Base-by-base conservation (phyloP, 2,329 filamentous ascomycete genomes). In the Delphinella strobiligena region DNA sequence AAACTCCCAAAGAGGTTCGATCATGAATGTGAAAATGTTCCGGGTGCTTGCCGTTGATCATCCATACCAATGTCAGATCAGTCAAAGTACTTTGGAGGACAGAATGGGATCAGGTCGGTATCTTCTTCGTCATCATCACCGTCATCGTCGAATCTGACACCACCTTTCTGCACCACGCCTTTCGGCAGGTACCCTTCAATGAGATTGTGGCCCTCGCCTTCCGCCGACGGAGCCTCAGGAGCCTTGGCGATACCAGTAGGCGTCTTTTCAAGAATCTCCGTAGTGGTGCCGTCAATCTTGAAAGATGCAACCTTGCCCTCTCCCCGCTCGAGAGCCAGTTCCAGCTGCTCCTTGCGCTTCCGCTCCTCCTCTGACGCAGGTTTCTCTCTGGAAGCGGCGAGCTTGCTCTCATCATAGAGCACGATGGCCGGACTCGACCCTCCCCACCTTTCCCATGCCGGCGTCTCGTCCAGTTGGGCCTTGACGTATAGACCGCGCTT, bases 381-480 rank as follows among this genome's bases (percentile, higher is more conserved):
- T 12, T 36, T 9, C 36, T 19, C 31, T 2, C 16, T 29, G 4
- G 27, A 16, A 14, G 17, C 22, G 4, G 36, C 8, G 12, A 22
- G 17, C 14, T 43, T 38, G 3, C 50, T 47, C 12, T 62, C 58
- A 12, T 59, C 56, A 49, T 62, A 57, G 14, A 67, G 51, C 38
- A 61, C 55, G 8, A 67, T 58, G 19, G 55, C 53, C 22, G 56
- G 54, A 10, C 52, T 53, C 31, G 54, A 50, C 5, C 58, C 59
- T 19, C 73, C 76, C 4, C 72, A 73, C 38, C 88, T 71, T 60
- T 91, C 77, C 86, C 88, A 94, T 0, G 83, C 84, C 0, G 87
- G 85, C 46, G 82, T 80, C 54, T 91, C 82, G 48, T 74, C 80
- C 30, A 96, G 72, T 67, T 98, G 91, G 17, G 93, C 82, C 54